A percentile compares a stretch with the other conserved stretches of the same genome.
These are phyloP conservation scores for Tolypocladium inflatum DNA, from an alignment of 2,329 filamentous ascomycete species.

Conservation along the genomic window DNA sequence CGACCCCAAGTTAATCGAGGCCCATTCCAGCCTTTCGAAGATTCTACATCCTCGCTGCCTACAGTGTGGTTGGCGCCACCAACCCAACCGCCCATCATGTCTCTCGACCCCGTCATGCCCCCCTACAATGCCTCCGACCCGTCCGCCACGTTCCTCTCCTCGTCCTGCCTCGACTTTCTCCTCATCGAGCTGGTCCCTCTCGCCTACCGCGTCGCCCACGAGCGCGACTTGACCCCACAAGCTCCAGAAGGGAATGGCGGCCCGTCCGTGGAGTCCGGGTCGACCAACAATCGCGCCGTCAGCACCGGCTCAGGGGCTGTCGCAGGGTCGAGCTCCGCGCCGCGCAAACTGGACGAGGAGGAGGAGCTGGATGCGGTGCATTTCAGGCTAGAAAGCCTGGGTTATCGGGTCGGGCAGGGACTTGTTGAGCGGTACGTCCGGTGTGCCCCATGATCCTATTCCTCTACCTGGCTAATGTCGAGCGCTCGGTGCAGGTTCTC, in stretches of 20 bases:
- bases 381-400: conserved; percentile 71
- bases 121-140: conserved; percentile 67
- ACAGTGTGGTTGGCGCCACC: background rate
- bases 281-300: conserved; percentile 3
- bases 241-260: background rate
- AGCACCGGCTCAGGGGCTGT: conserved; percentile 15
- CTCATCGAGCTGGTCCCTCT: conserved; percentile 95
- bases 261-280: background rate
- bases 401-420: conserved; percentile 87
- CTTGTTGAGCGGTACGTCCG: conserved; percentile 71
- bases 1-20: background rate
- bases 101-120: conserved; percentile 60
- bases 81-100: conserved; percentile 39
- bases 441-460: background rate
- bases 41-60: background rate
- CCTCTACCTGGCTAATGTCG: background rate
- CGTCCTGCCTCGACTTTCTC: conserved; percentile 85
- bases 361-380: conserved; percentile 79
- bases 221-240: conserved; percentile 45
- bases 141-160: conserved; percentile 64
- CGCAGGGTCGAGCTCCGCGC: conserved; percentile 6
- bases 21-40: background rate
- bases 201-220: conserved; percentile 74
- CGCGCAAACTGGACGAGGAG: conserved; percentile 51
- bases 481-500: conserved; percentile 52